These are phyloP conservation scores for Platanthera guangdongensis DNA, from an alignment of 106 monocot species.

Conservation along the genomic window DNA sequence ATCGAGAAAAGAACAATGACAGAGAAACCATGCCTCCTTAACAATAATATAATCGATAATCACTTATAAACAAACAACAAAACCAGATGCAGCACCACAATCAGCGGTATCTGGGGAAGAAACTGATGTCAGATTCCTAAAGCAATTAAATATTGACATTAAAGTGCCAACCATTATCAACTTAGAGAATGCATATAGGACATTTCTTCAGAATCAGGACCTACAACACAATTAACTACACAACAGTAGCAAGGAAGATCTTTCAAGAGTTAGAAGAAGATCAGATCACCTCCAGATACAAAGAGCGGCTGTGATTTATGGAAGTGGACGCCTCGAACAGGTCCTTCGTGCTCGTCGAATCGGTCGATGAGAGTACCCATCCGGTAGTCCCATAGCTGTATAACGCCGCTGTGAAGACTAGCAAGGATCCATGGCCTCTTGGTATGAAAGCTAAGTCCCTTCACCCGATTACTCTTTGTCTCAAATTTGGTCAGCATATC, in stretches of 20 bases:
- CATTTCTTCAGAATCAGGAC: not conserved
- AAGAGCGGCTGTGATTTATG: conserved; percentile 84
- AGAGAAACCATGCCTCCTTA: too few relatives aligned
- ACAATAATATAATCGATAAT: too few relatives aligned
- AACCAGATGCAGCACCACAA: too few relatives aligned
- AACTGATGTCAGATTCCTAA: too few relatives aligned
- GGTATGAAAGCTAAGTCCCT: conserved; percentile 81
- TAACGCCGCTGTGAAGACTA: conserved; percentile 82
- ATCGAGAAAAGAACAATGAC: too few relatives aligned
- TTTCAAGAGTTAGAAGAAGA: not conserved
- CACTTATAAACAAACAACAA: too few relatives aligned
- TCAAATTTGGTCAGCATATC: conserved; percentile 78
- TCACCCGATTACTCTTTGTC: conserved; percentile 92
- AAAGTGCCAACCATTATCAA: not conserved
- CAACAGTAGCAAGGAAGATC: not conserved
- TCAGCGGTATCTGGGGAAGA: too few relatives aligned
- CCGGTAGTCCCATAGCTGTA: conserved; percentile 90
- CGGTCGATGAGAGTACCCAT: conserved; percentile 89
- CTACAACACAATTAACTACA: not conserved
- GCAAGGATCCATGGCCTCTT: conserved; percentile 90
- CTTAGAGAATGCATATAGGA: not conserved
- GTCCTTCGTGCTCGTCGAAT: conserved; percentile 88
- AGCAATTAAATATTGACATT: too few relatives aligned
- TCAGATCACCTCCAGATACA: conserved; percentile 67
- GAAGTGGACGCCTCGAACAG: conserved; percentile 78